These are phyloP conservation scores for Solanum hybrid DNA, from an alignment of 305 asterid species.

Conservation along the genomic window DNA sequence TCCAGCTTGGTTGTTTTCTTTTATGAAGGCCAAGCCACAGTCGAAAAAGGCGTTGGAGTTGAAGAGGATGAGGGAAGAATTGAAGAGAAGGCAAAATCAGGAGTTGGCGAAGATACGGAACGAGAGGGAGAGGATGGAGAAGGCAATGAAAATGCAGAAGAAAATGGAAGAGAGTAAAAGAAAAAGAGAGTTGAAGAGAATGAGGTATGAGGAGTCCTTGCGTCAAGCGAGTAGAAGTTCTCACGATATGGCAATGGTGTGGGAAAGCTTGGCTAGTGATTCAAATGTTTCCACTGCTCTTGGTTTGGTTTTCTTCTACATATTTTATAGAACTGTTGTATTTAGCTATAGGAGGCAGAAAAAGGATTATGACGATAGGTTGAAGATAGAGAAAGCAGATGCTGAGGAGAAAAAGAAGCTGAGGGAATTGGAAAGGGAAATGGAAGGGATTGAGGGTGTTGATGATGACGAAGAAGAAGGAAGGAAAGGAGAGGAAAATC, in stretches of 20 bases:
- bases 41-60: slow-evolving; percentile 81
- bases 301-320: slow-evolving; percentile 67
- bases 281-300: slow-evolving; percentile 55
- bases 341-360: slow-evolving; percentile 76
- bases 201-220: slow-evolving; percentile 38
- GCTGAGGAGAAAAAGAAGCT: slow-evolving; percentile 92
- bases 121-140: slow-evolving; percentile 52
- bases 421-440: slow-evolving; percentile 72
- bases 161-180: slow-evolving; percentile 65
- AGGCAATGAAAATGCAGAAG: slow-evolving; percentile 45
- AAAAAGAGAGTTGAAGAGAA: slow-evolving; percentile 51
- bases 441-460: slow-evolving; percentile 46
- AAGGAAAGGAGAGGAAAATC: slow-evolving; percentile 61
- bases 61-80: slow-evolving; percentile 69
- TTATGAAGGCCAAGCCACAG: slow-evolving; percentile 57
- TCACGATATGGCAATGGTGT: slow-evolving; percentile 41
- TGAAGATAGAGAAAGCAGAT: slow-evolving; percentile 83
- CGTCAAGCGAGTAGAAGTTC: slow-evolving; percentile 43
- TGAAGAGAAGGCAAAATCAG: slow-evolving; percentile 32
- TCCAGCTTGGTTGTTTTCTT: slow-evolving; percentile 45
- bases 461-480: slow-evolving; percentile 68
- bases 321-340: slow-evolving; percentile 74
- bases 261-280: slow-evolving; percentile 70
- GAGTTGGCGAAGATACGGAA: slow-evolving; percentile 43
- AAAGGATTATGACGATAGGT: slow-evolving; percentile 92